Evolutionary conservation across 1,284 basidiomycete genomes (phyloP).

Genomic region (Cutaneotrichosporon spelunceum): DNA sequence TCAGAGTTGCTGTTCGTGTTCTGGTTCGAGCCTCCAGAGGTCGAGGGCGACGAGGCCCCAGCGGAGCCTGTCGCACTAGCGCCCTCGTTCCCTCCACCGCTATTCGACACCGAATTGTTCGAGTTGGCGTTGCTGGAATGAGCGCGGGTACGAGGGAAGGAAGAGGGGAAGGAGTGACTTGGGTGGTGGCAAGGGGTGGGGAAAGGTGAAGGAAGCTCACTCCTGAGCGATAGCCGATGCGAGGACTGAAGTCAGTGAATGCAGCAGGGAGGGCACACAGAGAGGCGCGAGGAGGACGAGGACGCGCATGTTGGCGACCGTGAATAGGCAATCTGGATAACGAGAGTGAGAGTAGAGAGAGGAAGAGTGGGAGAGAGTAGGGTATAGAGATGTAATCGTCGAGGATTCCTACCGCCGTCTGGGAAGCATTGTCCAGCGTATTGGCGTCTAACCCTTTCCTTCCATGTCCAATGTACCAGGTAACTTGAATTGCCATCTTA

Average conservation of each 20-base stretch:
- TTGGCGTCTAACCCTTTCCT: neutral
- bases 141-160: neutral
- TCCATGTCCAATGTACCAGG: neutral
- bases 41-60: neutral
- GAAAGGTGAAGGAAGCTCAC: neutral
- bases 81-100: neutral
- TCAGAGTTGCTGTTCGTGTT: neutral
- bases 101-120: neutral
- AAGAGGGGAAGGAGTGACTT: neutral
- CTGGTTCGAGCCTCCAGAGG: neutral
- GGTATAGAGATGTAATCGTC: neutral
- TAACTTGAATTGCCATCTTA: neutral
- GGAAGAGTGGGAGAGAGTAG: neutral
- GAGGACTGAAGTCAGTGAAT: neutral
- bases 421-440: neutral
- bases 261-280: neutral
- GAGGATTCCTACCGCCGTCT: too few species aligned
- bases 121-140: neutral
- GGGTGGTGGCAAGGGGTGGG: neutral
- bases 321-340: neutral
- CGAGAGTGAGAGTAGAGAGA: neutral
- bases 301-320: conserved; percentile 4
- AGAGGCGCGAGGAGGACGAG: neutral
- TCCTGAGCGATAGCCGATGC: neutral
- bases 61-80: neutral